A percentile compares a stretch with the other conserved stretches of the same genome.
Evolutionary conservation across 164 flowering plant species (phyloP).

Genomic region (Piper betle): DNA sequence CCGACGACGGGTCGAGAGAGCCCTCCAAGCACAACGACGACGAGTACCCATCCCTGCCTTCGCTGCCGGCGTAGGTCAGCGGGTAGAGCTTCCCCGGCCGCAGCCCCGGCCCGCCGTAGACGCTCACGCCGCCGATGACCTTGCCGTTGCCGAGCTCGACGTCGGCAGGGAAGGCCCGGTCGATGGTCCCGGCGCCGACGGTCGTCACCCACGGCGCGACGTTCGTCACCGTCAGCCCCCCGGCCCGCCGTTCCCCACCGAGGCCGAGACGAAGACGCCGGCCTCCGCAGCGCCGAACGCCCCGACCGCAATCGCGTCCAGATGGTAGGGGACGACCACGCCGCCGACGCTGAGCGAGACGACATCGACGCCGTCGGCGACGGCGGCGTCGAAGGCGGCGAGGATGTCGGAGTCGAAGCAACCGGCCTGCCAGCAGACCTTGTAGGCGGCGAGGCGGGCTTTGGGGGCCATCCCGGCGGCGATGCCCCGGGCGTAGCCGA

Average conservation of each 20-base stretch:
- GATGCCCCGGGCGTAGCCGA: slow-evolving; percentile 81
- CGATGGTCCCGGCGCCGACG: slow-evolving; percentile 85
- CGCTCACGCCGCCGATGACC: slow-evolving; percentile 42
- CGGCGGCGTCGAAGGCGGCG: slow-evolving; percentile 82
- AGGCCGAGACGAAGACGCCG: slow-evolving; percentile 83
- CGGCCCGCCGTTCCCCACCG: slow-evolving; percentile 94
- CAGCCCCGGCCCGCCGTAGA: slow-evolving; percentile 69
- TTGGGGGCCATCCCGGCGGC: slow-evolving; percentile 98
- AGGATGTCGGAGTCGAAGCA: slow-evolving; percentile 90
- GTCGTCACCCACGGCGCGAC: slow-evolving; percentile 94
- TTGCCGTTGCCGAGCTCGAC: slow-evolving; percentile 71
- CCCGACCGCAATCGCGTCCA: slow-evolving; percentile 75
- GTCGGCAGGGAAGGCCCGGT: slow-evolving; percentile 75
- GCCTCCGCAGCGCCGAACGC: slow-evolving; percentile 59
- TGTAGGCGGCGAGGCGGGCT: slow-evolving; percentile 82
- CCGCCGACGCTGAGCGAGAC: slow-evolving; percentile 83
- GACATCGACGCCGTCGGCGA: slow-evolving; percentile 80
- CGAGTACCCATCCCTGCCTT: slow-evolving; percentile 67
- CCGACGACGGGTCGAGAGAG: slow-evolving; percentile 46
- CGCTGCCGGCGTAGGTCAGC: slow-evolving; percentile 63
- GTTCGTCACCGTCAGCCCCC: slow-evolving; percentile 80
- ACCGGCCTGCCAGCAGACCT: slow-evolving; percentile 84
- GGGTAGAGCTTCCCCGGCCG: slow-evolving; percentile 38
- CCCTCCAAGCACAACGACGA: slow-evolving; percentile 81
- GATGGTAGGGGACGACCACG: slow-evolving; percentile 72